phyloP scores from a whole-genome alignment of 179 eudicot genomes.

The Spergularia azorica region DNA sequence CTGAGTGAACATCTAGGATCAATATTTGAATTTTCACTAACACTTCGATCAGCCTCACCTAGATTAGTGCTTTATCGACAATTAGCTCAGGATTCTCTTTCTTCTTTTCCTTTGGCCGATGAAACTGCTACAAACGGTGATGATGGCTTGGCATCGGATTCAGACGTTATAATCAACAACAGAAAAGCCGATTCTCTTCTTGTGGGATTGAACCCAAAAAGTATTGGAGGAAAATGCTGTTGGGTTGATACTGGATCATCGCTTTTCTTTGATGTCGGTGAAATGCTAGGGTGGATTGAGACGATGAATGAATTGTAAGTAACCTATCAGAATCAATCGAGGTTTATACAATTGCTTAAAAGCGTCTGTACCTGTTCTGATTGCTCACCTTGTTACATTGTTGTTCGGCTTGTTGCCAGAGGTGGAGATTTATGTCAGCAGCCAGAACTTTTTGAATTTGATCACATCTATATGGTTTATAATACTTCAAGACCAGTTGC shows the following conservation, averaged over 20 bases:
- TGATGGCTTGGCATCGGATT: constrained; percentile 39
- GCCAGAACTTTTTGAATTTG: constrained; percentile 91
- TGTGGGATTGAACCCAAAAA: constrained; percentile 59
- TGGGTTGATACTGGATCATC: constrained; percentile 93
- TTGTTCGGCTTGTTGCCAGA: constrained; percentile 42
- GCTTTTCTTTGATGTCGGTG: constrained; percentile 66
- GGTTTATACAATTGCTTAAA: neutral
- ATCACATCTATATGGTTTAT: constrained; percentile 72
- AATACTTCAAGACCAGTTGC: constrained; percentile 68
- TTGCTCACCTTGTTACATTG: neutral
- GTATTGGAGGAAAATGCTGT: constrained; percentile 82
- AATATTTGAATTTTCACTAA: constrained; percentile 83
- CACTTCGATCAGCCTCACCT: constrained; percentile 92
- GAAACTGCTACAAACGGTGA: constrained; percentile 41
- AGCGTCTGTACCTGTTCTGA: neutral
- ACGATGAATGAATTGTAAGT: constrained; percentile 58
- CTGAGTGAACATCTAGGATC: constrained; percentile 68
- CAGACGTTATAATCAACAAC: constrained; percentile 31
- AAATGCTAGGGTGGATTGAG: constrained; percentile 62
- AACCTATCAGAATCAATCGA: neutral
- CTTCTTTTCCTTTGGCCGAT: constrained; percentile 78
- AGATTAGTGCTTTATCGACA: constrained; percentile 84
- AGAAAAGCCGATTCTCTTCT: constrained; percentile 50
- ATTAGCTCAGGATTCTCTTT: constrained; percentile 91
- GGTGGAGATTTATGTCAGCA: constrained; percentile 61